Percentiles rank a stretch among this genome's conserved stretches.
phyloP scores from a whole-genome alignment of 208 protist genomes.

The Crithidia expoeki region DNA sequence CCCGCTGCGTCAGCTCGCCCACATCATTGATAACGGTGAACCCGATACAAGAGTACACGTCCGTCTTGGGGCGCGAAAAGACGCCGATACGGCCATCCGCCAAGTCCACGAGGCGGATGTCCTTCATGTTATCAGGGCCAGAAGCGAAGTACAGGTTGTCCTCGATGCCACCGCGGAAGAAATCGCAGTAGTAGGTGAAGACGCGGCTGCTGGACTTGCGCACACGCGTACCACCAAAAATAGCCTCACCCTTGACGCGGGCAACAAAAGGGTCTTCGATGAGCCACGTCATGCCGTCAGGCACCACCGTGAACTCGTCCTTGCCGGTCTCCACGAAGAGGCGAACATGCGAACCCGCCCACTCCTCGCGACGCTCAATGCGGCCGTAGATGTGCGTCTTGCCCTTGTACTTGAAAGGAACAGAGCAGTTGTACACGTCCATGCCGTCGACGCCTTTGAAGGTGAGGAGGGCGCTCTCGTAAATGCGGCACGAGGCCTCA shows the following conservation, averaged over 20 bases:
- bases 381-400: conserved; percentile 63
- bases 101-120: conserved; percentile 56
- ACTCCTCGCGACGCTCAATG: conserved; percentile 54
- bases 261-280: conserved; percentile 66
- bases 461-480: conserved; percentile 29
- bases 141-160: conserved; percentile 53
- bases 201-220: conserved; percentile 48
- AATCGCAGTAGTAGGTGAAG: conserved; percentile 57
- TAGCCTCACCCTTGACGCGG: conserved; percentile 58
- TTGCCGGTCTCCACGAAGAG: conserved; percentile 54
- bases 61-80: conserved; percentile 60
- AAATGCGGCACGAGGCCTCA: conserved; percentile 48
- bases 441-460: conserved; percentile 47
- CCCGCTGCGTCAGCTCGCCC: conserved; percentile 49
- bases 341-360: conserved; percentile 47
- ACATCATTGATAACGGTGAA: conserved; percentile 64
- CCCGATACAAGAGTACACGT: conserved; percentile 47
- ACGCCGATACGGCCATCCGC: conserved; percentile 53
- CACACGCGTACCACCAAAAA: conserved; percentile 61
- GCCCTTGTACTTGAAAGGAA: conserved; percentile 60
- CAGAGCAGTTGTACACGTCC: conserved; percentile 70
- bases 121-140: conserved; percentile 62
- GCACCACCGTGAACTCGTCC: conserved; percentile 39
- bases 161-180: conserved; percentile 43
- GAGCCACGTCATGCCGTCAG: conserved; percentile 28